These are phyloP conservation scores for Dactylellina drechsleri DNA, from an alignment of 2,329 filamentous ascomycete genomes.

Conservation along the genomic window DNA sequence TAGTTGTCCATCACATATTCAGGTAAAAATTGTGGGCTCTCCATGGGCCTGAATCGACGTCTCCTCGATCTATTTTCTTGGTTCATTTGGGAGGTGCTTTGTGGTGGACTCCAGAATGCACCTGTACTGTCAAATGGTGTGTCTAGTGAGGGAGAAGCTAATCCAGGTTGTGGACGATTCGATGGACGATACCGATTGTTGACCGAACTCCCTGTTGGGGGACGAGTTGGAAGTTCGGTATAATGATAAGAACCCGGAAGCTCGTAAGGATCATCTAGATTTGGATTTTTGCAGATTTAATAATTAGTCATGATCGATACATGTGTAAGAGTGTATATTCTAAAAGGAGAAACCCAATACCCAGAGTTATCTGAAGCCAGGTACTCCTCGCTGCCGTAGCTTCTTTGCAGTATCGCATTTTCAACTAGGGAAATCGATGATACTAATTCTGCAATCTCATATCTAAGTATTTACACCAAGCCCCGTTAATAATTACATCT, in stretches of 20 bases:
- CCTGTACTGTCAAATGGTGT: neutral
- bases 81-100: neutral
- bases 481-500: neutral
- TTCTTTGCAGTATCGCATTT: conserved; percentile 19
- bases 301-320: neutral
- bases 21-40: conserved; percentile 23
- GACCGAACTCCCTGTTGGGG: neutral
- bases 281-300: neutral
- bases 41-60: neutral
- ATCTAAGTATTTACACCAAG: neutral
- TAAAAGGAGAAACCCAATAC: too few relatives aligned
- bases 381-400: neutral
- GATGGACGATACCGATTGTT: neutral
- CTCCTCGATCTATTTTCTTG: neutral
- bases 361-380: neutral
- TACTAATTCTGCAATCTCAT: conserved; percentile 3
- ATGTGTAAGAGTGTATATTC: too few relatives aligned
- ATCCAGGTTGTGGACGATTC: neutral
- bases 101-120: conserved; percentile 2
- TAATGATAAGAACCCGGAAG: neutral
- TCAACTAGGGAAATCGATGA: conserved; percentile 23
- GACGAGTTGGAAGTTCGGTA: conserved; percentile 11
- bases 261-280: neutral
- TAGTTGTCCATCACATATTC: conserved; percentile 35
- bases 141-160: neutral